A percentile compares a stretch with the other conserved stretches of the same genome.
phyloP scores from a whole-genome alignment of 805 yeast species.

The Clavispora carvajalis region DNA sequence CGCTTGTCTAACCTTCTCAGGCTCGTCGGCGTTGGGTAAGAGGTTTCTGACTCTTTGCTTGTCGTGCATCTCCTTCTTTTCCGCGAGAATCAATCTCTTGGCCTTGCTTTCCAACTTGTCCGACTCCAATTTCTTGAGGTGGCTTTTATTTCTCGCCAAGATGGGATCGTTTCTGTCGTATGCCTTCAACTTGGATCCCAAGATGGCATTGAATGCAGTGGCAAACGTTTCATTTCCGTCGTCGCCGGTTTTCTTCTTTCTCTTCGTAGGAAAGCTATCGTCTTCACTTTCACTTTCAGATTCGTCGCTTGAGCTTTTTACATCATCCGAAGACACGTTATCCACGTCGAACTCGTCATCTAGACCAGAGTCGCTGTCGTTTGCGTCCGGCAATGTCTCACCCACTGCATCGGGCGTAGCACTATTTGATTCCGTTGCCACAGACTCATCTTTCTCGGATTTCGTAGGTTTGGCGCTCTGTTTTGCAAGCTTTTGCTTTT shows the following conservation, averaged over 20 bases:
- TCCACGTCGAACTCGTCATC: slow-evolving; percentile 24
- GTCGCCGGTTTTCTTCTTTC: slow-evolving; percentile 51
- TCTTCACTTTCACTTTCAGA: slow-evolving; percentile 18
- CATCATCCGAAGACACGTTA: slow-evolving; percentile 13
- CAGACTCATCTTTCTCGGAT: background rate
- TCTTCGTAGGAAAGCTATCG: slow-evolving; percentile 41
- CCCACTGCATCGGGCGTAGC: background rate
- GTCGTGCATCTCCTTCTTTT: slow-evolving; percentile 63
- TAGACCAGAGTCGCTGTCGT: slow-evolving; percentile 12
- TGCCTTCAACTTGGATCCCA: slow-evolving; percentile 82
- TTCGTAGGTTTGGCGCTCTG: slow-evolving; percentile 1
- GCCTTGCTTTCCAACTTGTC: slow-evolving; percentile 85
- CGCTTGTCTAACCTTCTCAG: slow-evolving; percentile 49
- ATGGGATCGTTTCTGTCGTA: slow-evolving; percentile 88
- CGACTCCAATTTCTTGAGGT: slow-evolving; percentile 66
- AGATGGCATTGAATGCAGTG: slow-evolving; percentile 74
- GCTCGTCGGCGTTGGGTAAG: slow-evolving; percentile 56
- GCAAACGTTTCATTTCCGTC: slow-evolving; percentile 80
- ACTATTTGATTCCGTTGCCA: background rate
- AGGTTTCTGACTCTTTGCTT: slow-evolving; percentile 63
- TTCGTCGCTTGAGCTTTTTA: slow-evolving; percentile 18
- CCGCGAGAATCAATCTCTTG: slow-evolving; percentile 59
- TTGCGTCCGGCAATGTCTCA: background rate
- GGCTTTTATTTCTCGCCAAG: slow-evolving; percentile 73
- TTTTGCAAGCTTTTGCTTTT: slow-evolving; percentile 1